Evolutionary conservation across 352 stramenopile species (phyloP).

Genomic region (Peronospora tabacina): DNA sequence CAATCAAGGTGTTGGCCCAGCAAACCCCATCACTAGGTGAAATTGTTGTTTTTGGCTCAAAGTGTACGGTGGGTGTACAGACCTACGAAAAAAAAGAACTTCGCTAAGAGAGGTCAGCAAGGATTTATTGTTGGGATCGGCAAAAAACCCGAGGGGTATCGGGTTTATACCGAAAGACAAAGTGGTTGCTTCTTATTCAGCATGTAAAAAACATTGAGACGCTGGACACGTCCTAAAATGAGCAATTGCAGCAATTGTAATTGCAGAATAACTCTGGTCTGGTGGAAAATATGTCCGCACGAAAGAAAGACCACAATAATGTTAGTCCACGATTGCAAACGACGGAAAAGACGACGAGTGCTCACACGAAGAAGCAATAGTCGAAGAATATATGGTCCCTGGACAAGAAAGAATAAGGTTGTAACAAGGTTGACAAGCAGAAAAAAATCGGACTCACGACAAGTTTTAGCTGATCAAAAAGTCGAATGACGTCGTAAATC

Average conservation of each 20-base stretch:
- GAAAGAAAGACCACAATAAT: not conserved
- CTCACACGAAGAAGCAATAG: not conserved
- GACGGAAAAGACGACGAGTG: not conserved
- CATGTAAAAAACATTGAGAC: not conserved
- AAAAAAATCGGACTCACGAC: no score
- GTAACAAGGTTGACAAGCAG: not conserved
- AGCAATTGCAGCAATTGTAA: no score
- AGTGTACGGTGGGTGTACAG: no score
- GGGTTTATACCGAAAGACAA: not conserved
- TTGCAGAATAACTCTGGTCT: no score
- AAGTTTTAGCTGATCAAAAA: no score
- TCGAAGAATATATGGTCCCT: not conserved
- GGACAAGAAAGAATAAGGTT: not conserved
- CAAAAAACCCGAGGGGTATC: not conserved
- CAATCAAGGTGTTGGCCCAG: no score
- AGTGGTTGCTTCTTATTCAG: not conserved
- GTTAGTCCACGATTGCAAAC: not conserved
- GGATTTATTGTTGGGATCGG: not conserved
- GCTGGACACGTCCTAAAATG: no score
- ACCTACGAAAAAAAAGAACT: no score
- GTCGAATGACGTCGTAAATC: no score
- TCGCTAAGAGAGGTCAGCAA: no score
- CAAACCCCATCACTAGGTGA: no score
- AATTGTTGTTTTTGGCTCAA: no score
- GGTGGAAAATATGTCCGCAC: not conserved